These are phyloP conservation scores for Meredithiella fracta DNA, from an alignment of 2,329 filamentous ascomycete genomes.

Conservation along the genomic window DNA sequence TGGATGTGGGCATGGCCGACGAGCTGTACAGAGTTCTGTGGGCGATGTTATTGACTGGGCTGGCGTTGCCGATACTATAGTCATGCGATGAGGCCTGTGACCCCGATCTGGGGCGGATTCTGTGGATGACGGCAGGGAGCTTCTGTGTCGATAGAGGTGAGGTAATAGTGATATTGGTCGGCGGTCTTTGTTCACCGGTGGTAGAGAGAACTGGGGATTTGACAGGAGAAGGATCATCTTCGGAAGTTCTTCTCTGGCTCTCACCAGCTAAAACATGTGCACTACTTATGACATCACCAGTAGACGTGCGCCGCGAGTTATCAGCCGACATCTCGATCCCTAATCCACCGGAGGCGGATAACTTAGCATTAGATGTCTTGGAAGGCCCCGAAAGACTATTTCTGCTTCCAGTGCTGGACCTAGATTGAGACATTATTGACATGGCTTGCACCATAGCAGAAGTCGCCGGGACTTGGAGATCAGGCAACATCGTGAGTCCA, in stretches of 20 bases:
- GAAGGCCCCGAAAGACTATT: slow-evolving; percentile 5
- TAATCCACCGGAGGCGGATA: neutral
- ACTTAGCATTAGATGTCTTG: neutral
- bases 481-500: slow-evolving; percentile 23
- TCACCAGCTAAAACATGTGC: neutral
- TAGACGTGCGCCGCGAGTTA: slow-evolving; percentile 1
- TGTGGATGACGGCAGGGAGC: slow-evolving; percentile 36
- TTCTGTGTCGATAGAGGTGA: slow-evolving; percentile 19
- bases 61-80: slow-evolving; percentile 39
- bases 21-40: slow-evolving; percentile 43
- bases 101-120: slow-evolving; percentile 26
- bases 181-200: slow-evolving; percentile 10
- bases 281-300: neutral
- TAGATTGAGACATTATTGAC: slow-evolving; percentile 5
- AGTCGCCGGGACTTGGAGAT: slow-evolving; percentile 13
- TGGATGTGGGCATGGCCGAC: slow-evolving; percentile 31
- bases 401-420: slow-evolving; percentile 11
- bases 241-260: neutral
- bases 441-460: slow-evolving; percentile 9
- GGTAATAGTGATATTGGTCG: slow-evolving; percentile 19
- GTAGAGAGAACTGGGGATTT: slow-evolving; percentile 22
- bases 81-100: slow-evolving; percentile 46
- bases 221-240: slow-evolving; percentile 19
- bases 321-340: neutral
- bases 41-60: slow-evolving; percentile 36